Evolutionary conservation across 2,329 filamentous ascomycete species (phyloP), one percentile per base, ranked within the genome.

Genomic region (Canariomyces notabilis): DNA sequence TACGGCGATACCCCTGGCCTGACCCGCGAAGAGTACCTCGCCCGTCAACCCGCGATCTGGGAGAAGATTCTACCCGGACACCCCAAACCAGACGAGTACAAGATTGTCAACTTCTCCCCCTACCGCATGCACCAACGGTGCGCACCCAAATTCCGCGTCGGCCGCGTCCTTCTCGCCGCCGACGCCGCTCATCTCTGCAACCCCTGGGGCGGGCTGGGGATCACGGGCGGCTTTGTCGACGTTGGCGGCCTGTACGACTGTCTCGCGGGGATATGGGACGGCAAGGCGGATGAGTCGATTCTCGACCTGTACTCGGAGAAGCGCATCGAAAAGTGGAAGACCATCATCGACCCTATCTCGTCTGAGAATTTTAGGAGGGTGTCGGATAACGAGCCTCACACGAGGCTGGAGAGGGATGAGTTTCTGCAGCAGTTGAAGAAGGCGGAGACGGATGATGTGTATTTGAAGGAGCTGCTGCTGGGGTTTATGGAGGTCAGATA

Each of bases 161-260:
- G 79, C 0, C 71, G 75, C 6, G 64, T 82, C 32, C 48, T 81
- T 5, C 64, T 83, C 0, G 78, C 74, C 1, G 79, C 78, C 0
- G 80, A 83, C 62, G 79, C 80, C 2, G 80, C 79, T 2, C 80
- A 83, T 42, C 53, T 74, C 14, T 75, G 72, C 57, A 76, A 74
- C 57, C 70, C 71, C 1, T 73, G 74, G 62, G 80, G 80, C 37
- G 80, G 80, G 0, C 65, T 83, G 14, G 80, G 80, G 1, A 73
- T 83, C 40, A 83, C 79, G 0, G 79, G 79, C 5, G 80, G 80
- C 0, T 77, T 84, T 44, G 76, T 79, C n/a, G 80, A 83, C 53
- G 71, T 80, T 2, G 79, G 77, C 9, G 77, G 77, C 0, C 68
- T 84, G 5, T 79, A 72, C 48, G 79, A 84, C 54, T 81, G 79